Conservation (phyloP, 306 rosid species). For the Cucurbita pepo region DNA sequence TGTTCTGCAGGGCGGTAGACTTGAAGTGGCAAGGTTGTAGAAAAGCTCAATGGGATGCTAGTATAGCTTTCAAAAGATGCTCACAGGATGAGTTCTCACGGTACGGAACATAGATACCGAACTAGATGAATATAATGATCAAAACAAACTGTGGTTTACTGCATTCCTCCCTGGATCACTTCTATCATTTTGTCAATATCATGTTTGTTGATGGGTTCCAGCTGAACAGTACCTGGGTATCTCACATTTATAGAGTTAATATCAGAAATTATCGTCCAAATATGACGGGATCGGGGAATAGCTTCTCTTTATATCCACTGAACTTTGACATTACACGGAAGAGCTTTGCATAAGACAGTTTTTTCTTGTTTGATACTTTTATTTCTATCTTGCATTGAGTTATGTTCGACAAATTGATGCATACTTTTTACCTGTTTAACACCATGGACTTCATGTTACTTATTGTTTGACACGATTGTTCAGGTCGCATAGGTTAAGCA, state of each 20-base stretch:
- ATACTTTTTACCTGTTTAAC: not conserved
- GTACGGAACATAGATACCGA: slow-evolving; percentile 16
- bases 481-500: slow-evolving; percentile 50
- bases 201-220: not conserved
- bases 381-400: not conserved
- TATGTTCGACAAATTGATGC: not conserved
- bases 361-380: not conserved
- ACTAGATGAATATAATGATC: not conserved
- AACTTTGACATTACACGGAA: not conserved
- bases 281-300: not conserved
- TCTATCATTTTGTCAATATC: not conserved
- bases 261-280: not conserved
- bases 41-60: slow-evolving; percentile 25
- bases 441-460: not conserved
- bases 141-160: not conserved
- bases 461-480: slow-evolving; percentile 6
- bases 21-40: slow-evolving; percentile 30
- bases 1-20: slow-evolving; percentile 17
- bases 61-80: slow-evolving; percentile 19
- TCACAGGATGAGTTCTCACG: slow-evolving; percentile 37
- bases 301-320: not conserved
- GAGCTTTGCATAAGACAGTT: not conserved
- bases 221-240: not conserved
- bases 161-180: not conserved
- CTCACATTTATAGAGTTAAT: not conserved